These are phyloP conservation scores for Pyrus bretschneideri DNA, from an alignment of 306 rosid species.

Conservation along the genomic window DNA sequence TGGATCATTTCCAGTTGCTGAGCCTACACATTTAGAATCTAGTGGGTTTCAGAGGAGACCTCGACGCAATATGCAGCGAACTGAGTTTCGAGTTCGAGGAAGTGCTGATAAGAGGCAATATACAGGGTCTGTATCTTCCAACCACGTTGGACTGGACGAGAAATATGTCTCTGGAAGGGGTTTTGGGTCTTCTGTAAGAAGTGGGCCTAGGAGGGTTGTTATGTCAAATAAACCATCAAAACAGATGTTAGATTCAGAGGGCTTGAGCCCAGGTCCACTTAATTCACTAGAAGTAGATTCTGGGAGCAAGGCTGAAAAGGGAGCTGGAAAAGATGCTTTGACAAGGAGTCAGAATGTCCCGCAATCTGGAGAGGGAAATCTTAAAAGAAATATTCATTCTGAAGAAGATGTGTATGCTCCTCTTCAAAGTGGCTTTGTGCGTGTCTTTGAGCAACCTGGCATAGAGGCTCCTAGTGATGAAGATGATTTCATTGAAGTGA, in stretches of 20 bases:
- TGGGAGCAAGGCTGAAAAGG: slow-evolving; percentile 46
- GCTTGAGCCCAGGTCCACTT: slow-evolving; percentile 25
- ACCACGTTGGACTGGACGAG: slow-evolving; percentile 39
- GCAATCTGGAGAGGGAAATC: slow-evolving; percentile 61
- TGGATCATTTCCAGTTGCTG: slow-evolving; percentile 46
- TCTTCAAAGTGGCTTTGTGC: slow-evolving; percentile 84
- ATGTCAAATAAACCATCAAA: slow-evolving; percentile 36
- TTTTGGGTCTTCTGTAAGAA: slow-evolving; percentile 36
- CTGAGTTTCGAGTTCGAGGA: slow-evolving; percentile 83
- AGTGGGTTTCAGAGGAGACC: slow-evolving; percentile 62
- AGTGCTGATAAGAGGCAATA: slow-evolving; percentile 53
- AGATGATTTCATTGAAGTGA: slow-evolving; percentile 92
- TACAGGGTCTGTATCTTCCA: slow-evolving; percentile 33
- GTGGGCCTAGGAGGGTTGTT: slow-evolving; percentile 44
- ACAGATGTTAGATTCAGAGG: slow-evolving; percentile 35
- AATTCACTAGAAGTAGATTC: slow-evolving; percentile 37
- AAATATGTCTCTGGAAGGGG: slow-evolving; percentile 43
- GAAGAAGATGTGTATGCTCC: slow-evolving; percentile 81
- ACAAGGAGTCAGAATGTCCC: slow-evolving; percentile 38
- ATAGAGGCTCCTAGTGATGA: slow-evolving; percentile 97
- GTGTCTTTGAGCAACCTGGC: slow-evolving; percentile 94
- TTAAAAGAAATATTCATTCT: slow-evolving; percentile 61
- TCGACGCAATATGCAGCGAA: slow-evolving; percentile 54
- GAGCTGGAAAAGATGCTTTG: slow-evolving; percentile 42
- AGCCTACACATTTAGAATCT: slow-evolving; percentile 34